Percentiles rank a stretch among this genome's conserved stretches.
Conservation (phyloP, 2,329 filamentous ascomycete genomes). For the Blastomyces percursus region DNA sequence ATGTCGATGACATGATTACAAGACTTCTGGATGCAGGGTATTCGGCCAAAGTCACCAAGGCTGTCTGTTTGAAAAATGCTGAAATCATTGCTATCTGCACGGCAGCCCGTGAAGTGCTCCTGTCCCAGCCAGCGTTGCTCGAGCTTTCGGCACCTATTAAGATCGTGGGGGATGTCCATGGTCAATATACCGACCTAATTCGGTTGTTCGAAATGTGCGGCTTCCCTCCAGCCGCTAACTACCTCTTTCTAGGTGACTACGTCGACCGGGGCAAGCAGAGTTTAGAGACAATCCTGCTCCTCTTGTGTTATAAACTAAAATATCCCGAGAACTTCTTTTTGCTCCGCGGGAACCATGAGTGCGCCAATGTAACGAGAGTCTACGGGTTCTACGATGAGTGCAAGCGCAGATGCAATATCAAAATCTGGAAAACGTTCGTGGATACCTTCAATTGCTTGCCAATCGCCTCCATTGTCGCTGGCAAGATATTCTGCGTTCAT, state of each 20-base stretch:
- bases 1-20: conserved; percentile 95
- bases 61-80: conserved; percentile 92
- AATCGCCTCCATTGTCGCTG: conserved; percentile 91
- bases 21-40: conserved; percentile 89
- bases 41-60: conserved; percentile 93
- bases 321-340: conserved; percentile 97
- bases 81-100: conserved; percentile 92
- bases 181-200: conserved; percentile 91
- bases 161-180: conserved; percentile 93
- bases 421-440: conserved; percentile 96
- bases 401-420: conserved; percentile 91
- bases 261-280: conserved; percentile 95
- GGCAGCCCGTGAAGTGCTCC: conserved; percentile 74
- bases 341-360: conserved; percentile 89
- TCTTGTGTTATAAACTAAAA: conserved; percentile 95
- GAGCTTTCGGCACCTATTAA: conserved; percentile 94
- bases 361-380: conserved; percentile 87
- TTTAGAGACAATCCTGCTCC: conserved; percentile 81
- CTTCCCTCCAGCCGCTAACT: conserved; percentile 85
- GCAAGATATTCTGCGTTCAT: conserved; percentile 96
- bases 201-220: conserved; percentile 98
- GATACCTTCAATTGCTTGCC: conserved; percentile 94
- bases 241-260: conserved; percentile 89
- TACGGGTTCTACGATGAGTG: conserved; percentile 99
- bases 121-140: conserved; percentile 82